These are phyloP conservation scores for Rhodotorula diobovata DNA, from an alignment of 768 basidiomycete genomes.

Conservation along the genomic window DNA sequence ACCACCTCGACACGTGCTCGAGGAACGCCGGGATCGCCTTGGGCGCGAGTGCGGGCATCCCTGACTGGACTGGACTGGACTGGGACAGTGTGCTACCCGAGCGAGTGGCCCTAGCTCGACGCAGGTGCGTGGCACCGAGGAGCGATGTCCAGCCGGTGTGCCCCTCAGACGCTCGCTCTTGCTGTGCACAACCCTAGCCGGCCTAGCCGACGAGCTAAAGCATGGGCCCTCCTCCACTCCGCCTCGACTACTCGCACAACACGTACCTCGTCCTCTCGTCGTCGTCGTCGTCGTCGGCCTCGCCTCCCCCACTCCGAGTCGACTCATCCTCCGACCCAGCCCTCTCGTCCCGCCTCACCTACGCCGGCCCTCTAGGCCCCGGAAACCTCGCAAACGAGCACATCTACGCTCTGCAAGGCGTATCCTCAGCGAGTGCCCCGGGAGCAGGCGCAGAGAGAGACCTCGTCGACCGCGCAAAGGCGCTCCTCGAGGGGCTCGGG, in stretches of 20 bases:
- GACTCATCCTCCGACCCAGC: neutral
- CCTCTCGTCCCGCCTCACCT: neutral
- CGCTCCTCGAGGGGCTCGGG: neutral
- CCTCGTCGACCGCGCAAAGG: neutral
- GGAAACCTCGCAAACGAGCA: neutral
- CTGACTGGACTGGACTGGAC: neutral
- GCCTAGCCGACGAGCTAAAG: too few relatives aligned
- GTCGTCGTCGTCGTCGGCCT: neutral
- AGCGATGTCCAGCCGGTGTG: too few relatives aligned
- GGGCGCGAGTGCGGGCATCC: neutral
- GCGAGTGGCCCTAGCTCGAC: too few relatives aligned
- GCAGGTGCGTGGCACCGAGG: too few relatives aligned
- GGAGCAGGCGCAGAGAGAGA: neutral
- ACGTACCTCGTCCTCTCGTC: neutral
- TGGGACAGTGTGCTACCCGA: too few relatives aligned
- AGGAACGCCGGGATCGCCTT: neutral
- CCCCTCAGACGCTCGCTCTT: neutral
- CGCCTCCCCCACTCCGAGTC: neutral
- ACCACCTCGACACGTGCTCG: too few relatives aligned
- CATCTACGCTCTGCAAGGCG: neutral
- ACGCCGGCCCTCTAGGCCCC: neutral
- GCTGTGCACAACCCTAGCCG: neutral
- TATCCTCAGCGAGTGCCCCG: too few relatives aligned
- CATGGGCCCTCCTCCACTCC: neutral
- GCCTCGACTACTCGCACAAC: neutral